Conservation (phyloP, 2,329 filamentous ascomycete genomes). For the Penicillium brevicompactum region DNA sequence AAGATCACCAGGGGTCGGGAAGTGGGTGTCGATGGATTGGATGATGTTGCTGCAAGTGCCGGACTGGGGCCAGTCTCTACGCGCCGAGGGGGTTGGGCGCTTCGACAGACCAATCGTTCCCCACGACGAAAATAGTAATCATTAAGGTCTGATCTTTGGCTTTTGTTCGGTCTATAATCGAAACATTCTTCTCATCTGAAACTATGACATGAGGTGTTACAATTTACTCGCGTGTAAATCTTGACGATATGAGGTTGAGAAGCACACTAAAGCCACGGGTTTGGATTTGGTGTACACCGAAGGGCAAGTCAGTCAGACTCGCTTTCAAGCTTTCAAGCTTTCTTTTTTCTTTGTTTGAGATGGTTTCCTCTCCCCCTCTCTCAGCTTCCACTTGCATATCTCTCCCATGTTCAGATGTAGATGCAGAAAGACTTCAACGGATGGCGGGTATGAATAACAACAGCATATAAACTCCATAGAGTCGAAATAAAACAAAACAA, state of each 20-base stretch:
- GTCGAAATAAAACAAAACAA: conserved; percentile 1
- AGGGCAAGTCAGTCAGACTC: neutral
- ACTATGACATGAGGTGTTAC: neutral
- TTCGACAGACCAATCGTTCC: conserved; percentile 14
- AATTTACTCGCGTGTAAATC: neutral
- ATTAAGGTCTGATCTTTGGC: neutral
- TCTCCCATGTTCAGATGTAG: conserved; percentile 12
- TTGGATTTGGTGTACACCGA: neutral
- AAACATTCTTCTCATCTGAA: neutral
- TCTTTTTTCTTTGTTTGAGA: neutral
- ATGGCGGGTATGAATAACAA: conserved; percentile 26
- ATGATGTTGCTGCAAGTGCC: neutral
- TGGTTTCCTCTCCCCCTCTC: neutral
- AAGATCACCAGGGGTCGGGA: conserved; percentile 12
- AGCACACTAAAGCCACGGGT: neutral
- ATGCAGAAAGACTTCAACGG: conserved; percentile 6
- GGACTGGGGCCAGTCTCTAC: conserved; percentile 13
- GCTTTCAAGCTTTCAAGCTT: neutral
- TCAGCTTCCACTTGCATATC: neutral
- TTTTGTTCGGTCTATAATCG: neutral
- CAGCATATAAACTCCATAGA: conserved; percentile 19
- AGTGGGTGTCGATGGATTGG: conserved; percentile 10
- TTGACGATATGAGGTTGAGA: no score
- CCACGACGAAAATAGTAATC: conserved; percentile 20
- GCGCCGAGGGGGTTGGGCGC: conserved; percentile 23